phyloP scores from a whole-genome alignment of 1,139 yeast genomes.

The Magnusiomyces sp. region DNA sequence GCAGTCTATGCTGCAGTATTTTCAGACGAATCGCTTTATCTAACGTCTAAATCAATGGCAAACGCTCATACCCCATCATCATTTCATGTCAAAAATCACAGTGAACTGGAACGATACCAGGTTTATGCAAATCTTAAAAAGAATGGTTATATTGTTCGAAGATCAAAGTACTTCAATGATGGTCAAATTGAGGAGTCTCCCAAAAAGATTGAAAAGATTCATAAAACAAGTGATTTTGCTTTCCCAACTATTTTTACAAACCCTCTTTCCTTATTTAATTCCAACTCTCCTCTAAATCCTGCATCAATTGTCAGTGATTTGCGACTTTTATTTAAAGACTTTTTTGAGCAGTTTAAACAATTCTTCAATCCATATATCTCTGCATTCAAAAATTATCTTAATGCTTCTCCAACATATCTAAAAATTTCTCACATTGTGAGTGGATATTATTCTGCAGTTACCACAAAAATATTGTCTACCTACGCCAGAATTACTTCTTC shows the following conservation, averaged over 20 bases:
- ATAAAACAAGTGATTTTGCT: not conserved
- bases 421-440: no score
- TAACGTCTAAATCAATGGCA: not conserved
- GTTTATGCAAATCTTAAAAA: constrained; percentile 72
- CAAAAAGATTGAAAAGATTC: not conserved
- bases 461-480: no score
- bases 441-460: no score
- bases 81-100: constrained; percentile 20
- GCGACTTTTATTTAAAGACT: constrained; percentile 18
- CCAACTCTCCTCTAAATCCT: constrained; percentile 14
- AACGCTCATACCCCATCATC: no score
- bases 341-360: not conserved
- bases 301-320: no score
- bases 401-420: no score
- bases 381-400: no score
- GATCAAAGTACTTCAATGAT: constrained; percentile 25
- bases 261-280: constrained; percentile 17
- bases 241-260: not conserved
- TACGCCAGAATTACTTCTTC: no score
- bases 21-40: not conserved
- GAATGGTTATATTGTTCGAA: constrained; percentile 62
- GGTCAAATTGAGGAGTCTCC: constrained; percentile 13
- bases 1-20: constrained; percentile 54
- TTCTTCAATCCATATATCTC: no score
- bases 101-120: constrained; percentile 50